A percentile compares a stretch with the other conserved stretches of the same genome.
These are phyloP conservation scores for Coniella vitis DNA, from an alignment of 2,329 filamentous ascomycete genomes.

Conservation along the genomic window DNA sequence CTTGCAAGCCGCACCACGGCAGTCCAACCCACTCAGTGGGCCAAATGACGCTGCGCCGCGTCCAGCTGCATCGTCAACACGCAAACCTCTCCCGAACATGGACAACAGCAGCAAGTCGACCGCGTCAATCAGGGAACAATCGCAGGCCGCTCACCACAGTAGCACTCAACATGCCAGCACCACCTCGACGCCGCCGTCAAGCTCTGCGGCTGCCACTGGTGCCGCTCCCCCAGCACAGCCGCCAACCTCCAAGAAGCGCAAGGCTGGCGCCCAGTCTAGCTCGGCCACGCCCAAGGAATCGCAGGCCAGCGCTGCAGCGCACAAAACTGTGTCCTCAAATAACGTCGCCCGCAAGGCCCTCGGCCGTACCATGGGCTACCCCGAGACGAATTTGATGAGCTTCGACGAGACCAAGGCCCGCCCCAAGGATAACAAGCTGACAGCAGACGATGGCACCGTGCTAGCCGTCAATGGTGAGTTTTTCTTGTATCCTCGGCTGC, in stretches of 20 bases:
- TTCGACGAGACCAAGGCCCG: constrained; percentile 67
- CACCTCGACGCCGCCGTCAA: constrained; percentile 22
- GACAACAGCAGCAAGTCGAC: constrained; percentile 36
- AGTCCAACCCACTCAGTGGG: constrained; percentile 33
- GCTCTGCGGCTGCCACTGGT: constrained; percentile 31
- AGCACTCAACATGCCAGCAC: constrained; percentile 20
- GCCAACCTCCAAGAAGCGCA: constrained; percentile 71
- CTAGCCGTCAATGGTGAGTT: constrained; percentile 80
- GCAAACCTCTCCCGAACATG: constrained; percentile 23
- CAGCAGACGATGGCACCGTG: constrained; percentile 84
- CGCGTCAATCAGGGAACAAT: constrained; percentile 18
- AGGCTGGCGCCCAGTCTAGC: constrained; percentile 50
- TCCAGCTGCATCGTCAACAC: constrained; percentile 21
- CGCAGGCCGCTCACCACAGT: constrained; percentile 22
- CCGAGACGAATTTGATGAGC: constrained; percentile 79
- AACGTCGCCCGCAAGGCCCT: constrained; percentile 21
- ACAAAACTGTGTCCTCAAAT: constrained; percentile 21
- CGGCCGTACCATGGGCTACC: constrained; percentile 29
- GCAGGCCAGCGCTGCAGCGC: not conserved
- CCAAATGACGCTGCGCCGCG: constrained; percentile 20
- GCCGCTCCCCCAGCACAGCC: constrained; percentile 28
- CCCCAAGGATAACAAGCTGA: constrained; percentile 69
- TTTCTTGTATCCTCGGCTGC: constrained; percentile 1
- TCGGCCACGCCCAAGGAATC: constrained; percentile 21
- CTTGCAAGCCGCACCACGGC: constrained; percentile 1